phyloP scores from a whole-genome alignment of 192 early-diverging fungal species.

The Coemansia aciculifera region DNA sequence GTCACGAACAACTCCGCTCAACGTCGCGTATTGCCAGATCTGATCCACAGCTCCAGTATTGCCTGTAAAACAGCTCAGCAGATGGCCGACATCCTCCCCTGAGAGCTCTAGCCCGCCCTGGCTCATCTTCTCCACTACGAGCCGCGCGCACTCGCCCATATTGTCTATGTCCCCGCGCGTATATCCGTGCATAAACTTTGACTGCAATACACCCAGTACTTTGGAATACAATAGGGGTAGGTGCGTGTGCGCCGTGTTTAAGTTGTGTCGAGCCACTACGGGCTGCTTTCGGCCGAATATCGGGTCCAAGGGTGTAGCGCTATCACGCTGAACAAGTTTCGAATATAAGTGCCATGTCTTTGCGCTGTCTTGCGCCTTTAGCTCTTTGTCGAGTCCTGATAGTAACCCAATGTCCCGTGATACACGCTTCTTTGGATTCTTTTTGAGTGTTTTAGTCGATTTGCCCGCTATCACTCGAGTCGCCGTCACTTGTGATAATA shows the following conservation, averaged over 20 bases:
- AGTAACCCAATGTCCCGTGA: not conserved
- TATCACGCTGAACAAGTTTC: not conserved
- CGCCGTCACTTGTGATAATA: not conserved
- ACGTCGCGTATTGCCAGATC: slow-evolving; percentile 40
- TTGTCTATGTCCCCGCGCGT: not conserved
- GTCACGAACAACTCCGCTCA: slow-evolving; percentile 26
- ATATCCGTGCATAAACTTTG: not conserved
- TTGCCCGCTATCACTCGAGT: no score
- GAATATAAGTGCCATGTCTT: not conserved
- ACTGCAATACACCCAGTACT: not conserved
- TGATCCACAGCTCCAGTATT: slow-evolving; percentile 17
- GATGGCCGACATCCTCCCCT: not conserved
- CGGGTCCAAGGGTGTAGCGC: not conserved
- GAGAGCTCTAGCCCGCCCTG: not conserved
- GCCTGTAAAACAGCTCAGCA: slow-evolving; percentile 17
- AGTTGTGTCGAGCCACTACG: not conserved
- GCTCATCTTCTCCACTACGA: not conserved
- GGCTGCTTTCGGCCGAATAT: not conserved
- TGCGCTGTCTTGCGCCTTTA: not conserved
- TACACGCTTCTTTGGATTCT: not conserved
- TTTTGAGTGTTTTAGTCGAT: not conserved
- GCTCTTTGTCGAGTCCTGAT: not conserved
- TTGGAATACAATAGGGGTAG: not conserved
- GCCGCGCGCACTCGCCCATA: not conserved
- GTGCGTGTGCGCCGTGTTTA: not conserved